These are phyloP conservation scores for Xylaria flabelliformis DNA, from an alignment of 495 filamentous ascomycete species.

Conservation along the genomic window DNA sequence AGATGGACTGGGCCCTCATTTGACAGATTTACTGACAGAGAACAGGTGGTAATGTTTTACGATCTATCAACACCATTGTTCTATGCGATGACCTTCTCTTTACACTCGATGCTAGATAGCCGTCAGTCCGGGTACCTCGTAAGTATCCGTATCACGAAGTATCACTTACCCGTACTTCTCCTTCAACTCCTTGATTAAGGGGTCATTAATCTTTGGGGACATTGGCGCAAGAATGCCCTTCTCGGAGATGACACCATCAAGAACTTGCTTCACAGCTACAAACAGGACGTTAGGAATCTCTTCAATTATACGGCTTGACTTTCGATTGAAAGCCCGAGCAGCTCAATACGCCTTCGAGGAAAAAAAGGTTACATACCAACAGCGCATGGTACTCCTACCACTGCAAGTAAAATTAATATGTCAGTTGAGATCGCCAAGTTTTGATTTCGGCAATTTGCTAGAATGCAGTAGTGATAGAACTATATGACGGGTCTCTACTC, in stretches of 20 bases:
- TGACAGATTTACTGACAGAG: neutral
- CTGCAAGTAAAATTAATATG: constrained; percentile 42
- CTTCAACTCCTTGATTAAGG: constrained; percentile 74
- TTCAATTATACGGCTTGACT: constrained; percentile 19
- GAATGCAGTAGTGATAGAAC: neutral
- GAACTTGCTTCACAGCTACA: constrained; percentile 76
- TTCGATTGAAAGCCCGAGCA: neutral
- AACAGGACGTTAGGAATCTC: constrained; percentile 42
- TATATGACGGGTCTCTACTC: constrained; percentile 2
- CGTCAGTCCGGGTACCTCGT: neutral
- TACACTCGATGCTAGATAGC: constrained; percentile 48
- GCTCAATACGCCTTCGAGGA: neutral
- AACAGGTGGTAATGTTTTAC: neutral
- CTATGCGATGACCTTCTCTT: constrained; percentile 48
- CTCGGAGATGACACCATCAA: constrained; percentile 78
- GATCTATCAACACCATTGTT: neutral
- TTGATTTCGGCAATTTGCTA: neutral
- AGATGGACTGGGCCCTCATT: neutral
- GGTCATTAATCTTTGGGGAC: constrained; percentile 70
- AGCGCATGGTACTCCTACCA: constrained; percentile 34
- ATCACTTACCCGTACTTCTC: constrained; percentile 58
- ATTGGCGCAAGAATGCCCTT: constrained; percentile 86
- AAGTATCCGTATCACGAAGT: neutral
- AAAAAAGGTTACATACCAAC: constrained; percentile 29
- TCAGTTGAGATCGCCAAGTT: constrained; percentile 1